These are phyloP conservation scores for Verticillium dahliae DNA, from an alignment of 2,329 filamentous ascomycete species.

Conservation along the genomic window DNA sequence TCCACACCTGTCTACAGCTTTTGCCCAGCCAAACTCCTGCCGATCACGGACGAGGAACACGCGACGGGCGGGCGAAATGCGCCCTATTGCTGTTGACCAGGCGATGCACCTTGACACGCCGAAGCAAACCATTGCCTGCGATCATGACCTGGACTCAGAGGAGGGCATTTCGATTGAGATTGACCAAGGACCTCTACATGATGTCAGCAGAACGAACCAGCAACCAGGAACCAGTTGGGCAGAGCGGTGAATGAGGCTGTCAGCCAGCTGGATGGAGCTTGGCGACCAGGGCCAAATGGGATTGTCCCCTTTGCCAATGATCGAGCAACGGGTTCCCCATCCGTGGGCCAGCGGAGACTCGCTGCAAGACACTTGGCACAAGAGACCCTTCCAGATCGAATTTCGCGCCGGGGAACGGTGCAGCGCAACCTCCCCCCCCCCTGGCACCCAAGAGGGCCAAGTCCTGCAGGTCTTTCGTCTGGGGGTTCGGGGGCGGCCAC, in stretches of 20 bases:
- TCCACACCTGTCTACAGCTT: background rate
- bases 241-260: background rate
- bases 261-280: background rate
- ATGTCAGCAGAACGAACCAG: background rate
- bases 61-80: too few relatives aligned
- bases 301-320: background rate
- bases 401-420: conserved; percentile 6
- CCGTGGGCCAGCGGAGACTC: background rate
- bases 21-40: background rate
- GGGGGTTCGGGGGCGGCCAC: background rate
- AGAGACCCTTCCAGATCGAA: conserved; percentile 8
- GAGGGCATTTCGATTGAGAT: too few relatives aligned
- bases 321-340: background rate
- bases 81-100: too few relatives aligned
- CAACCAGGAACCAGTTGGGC: background rate
- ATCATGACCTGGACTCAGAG: too few relatives aligned
- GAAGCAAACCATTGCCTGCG: too few relatives aligned
- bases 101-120: too few relatives aligned
- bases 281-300: background rate
- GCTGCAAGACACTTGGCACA: background rate
- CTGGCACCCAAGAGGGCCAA: conserved; percentile 12
- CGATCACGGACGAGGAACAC: background rate
- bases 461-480: background rate
- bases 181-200: background rate
- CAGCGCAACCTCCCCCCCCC: background rate